phyloP scores from a whole-genome alignment of 805 yeast genomes.

The Candida orba region DNA sequence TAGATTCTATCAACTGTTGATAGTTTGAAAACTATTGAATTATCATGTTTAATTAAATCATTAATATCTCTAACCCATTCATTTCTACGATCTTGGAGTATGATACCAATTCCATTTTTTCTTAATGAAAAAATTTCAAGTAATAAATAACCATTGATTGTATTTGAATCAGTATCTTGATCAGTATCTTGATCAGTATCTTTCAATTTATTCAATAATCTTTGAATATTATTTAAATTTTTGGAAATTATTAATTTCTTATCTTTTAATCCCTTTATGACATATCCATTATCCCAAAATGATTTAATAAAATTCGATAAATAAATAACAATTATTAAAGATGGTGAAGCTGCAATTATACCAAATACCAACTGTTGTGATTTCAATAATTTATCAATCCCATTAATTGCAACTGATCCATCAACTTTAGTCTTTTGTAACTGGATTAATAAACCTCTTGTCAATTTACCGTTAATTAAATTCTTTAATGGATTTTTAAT shows the following conservation, averaged over 20 bases:
- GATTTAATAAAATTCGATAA: slow-evolving; percentile 25
- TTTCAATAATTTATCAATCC: slow-evolving; percentile 82
- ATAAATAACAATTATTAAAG: slow-evolving; percentile 51
- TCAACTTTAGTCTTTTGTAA: slow-evolving; percentile 96
- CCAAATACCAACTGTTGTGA: slow-evolving; percentile 95
- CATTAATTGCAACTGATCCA: slow-evolving; percentile 82
- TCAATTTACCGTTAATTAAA: slow-evolving; percentile 55
- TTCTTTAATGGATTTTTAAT: slow-evolving; percentile 62
- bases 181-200: slow-evolving; percentile 5
- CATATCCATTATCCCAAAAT: slow-evolving; percentile 31
- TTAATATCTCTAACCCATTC: slow-evolving; percentile 62
- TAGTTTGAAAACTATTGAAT: slow-evolving; percentile 30
- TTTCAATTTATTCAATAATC: slow-evolving; percentile 34
- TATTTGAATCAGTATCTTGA: slow-evolving; percentile 15
- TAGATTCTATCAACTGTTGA: slow-evolving; percentile 51
- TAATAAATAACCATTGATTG: slow-evolving; percentile 53
- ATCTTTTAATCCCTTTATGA: slow-evolving; percentile 10
- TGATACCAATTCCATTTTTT: slow-evolving; percentile 36
- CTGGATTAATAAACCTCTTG: slow-evolving; percentile 78
- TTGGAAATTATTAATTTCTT: slow-evolving; percentile 30
- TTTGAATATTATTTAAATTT: slow-evolving; percentile 51
- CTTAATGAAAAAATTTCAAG: slow-evolving; percentile 58
- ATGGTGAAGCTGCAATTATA: slow-evolving; percentile 81
- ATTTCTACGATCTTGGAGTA: slow-evolving; percentile 41
- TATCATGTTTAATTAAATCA: slow-evolving; percentile 41